Base-by-base conservation (phyloP, 2,329 filamentous ascomycete species). In the Hypoxylon sp. region DNA sequence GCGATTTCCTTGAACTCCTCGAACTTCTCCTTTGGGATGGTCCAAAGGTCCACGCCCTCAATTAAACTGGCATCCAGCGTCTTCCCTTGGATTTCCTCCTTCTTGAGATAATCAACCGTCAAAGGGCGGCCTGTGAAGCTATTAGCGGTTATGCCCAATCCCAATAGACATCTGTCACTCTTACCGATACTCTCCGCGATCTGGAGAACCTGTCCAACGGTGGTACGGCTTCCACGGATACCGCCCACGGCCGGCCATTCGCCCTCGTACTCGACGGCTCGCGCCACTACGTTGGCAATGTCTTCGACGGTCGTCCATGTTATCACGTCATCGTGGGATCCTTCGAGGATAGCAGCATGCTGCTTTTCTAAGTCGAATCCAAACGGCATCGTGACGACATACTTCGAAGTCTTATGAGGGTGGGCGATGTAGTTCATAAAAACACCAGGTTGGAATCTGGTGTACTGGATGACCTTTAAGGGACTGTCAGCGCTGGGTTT, bases 361-460 rank as follows among this genome's bases (percentile, higher is more conserved):
- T 67, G 63, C 7, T 70, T 68, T 3, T 60, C 43, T n/a, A 75
- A 70, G 55, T 76, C 69, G 41, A 73, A 61, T 2, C 55, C 56
- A 1, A 65, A 67, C 7, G 70, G 57, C 9, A 73, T 42, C 3
- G 63, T 62, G 2, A 44, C 42, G n/a, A 79, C 60, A 9, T 74
- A 63, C 12, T 72, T 73, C 4, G 69, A 55, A 0, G 73, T 71
- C 9, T 72, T 63, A 46, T 75, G 59, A 0, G 78, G 77, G 43
- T 70, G 67, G 11, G 72, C 74, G 8, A 81, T 69, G 67, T 80
- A 81, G 60, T 80, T 70, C 25, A 76, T 57, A 62, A 79, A 78
- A 12, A 75, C 53, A 3, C 75, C 76, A 1, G 76, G 73, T 44
- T 79, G 76, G 66, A 81, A 81, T 2, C 78, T 67, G 17, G 66